These are phyloP conservation scores for Biancaea sappan DNA, from an alignment of 306 rosid species.

Conservation along the genomic window DNA sequence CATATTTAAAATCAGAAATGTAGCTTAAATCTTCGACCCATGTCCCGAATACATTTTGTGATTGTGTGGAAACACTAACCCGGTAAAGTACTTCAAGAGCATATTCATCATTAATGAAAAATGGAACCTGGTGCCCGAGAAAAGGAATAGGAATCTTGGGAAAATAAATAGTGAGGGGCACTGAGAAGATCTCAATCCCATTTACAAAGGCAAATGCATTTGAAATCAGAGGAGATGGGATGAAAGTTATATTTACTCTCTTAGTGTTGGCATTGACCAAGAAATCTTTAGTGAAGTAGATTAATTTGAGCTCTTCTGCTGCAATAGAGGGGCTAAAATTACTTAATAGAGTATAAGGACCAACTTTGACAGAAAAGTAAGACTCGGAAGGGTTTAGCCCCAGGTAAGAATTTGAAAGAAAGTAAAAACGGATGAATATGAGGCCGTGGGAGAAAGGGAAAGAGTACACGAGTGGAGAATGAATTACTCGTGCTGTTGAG, in stretches of 20 bases:
- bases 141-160: conserved; percentile 33
- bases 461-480: conserved; percentile 41
- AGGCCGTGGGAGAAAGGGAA: conserved; percentile 47
- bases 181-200: conserved; percentile 71
- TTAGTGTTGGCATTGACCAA: conserved; percentile 34
- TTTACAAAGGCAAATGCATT: conserved; percentile 59
- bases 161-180: conserved; percentile 55
- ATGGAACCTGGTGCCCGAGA: conserved; percentile 21
- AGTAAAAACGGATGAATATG: conserved; percentile 56
- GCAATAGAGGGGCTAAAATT: conserved; percentile 50
- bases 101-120: conserved; percentile 22
- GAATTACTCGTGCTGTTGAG: conserved; percentile 42
- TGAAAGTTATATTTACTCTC: conserved; percentile 49
- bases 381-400: conserved; percentile 21
- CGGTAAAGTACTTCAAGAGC: conserved; percentile 44
- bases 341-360: conserved; percentile 46
- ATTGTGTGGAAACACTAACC: not conserved
- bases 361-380: conserved; percentile 58
- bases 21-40: conserved; percentile 33
- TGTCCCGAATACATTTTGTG: conserved; percentile 35
- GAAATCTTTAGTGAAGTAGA: conserved; percentile 42
- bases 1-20: conserved; percentile 15
- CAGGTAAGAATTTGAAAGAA: conserved; percentile 35
- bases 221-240: conserved; percentile 33
- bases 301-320: conserved; percentile 31